Conservation (phyloP, 2,329 filamentous ascomycete species). For the Botrytis tulipae region DNA sequence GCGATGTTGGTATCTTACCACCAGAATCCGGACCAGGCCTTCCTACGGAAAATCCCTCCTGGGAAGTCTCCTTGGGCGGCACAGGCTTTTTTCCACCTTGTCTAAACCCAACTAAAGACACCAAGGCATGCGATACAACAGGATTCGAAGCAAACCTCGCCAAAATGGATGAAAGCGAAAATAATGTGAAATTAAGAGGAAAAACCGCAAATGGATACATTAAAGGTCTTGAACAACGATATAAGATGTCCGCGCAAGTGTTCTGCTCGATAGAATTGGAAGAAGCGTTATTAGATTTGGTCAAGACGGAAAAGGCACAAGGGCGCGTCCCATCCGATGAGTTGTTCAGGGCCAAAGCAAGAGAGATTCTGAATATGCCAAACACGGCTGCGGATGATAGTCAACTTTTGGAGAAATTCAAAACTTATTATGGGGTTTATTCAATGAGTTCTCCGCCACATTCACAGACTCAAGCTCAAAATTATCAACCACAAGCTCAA, state of each 20-base stretch:
- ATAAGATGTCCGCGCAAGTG: conserved; percentile 48
- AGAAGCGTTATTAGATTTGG: conserved; percentile 50
- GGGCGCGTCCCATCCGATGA: conserved; percentile 50
- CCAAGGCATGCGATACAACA: conserved; percentile 39
- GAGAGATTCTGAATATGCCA: conserved; percentile 47
- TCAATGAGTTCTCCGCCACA: not conserved
- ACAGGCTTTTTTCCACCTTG: conserved; percentile 57
- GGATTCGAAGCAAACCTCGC: conserved; percentile 34
- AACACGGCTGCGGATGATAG: conserved; percentile 55
- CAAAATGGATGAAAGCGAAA: conserved; percentile 27
- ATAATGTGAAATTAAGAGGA: conserved; percentile 46
- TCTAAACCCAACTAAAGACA: conserved; percentile 44
- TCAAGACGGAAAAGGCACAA: conserved; percentile 43
- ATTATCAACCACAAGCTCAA: conserved; percentile 11
- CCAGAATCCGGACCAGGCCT: conserved; percentile 52
- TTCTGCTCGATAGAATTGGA: conserved; percentile 61
- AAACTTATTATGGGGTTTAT: conserved; percentile 4
- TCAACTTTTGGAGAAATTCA: conserved; percentile 52
- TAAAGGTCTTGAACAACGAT: conserved; percentile 44
- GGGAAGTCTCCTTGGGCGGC: conserved; percentile 51
- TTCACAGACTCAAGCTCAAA: conserved; percentile 3
- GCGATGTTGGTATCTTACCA: conserved; percentile 52
- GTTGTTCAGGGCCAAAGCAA: conserved; percentile 47
- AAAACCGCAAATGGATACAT: conserved; percentile 50
- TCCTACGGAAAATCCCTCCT: conserved; percentile 40